phyloP scores from a whole-genome alignment of 139 green algal genomes.

The Tetradesmus obliquus region DNA sequence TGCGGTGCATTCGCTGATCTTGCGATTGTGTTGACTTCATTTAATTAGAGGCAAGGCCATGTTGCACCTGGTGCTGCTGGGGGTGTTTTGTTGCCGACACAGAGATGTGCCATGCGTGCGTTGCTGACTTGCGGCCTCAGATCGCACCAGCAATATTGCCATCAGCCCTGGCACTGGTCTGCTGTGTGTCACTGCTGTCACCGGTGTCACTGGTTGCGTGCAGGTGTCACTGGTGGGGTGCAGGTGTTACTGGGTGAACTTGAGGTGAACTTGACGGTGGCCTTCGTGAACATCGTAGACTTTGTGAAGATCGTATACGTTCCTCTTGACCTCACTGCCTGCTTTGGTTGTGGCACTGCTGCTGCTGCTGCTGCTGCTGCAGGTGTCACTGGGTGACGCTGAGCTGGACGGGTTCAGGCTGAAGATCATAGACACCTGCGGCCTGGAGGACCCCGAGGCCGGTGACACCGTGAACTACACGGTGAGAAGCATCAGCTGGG shows the following conservation, averaged over 20 bases:
- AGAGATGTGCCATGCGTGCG: neutral
- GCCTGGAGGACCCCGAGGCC: slow-evolving; percentile 68
- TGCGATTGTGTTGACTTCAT: slow-evolving; percentile 59
- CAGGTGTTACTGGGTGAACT: neutral
- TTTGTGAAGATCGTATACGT: no score
- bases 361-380: slow-evolving; percentile 30
- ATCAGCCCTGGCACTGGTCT: slow-evolving; percentile 8
- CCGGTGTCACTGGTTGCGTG: no score
- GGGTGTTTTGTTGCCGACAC: slow-evolving; percentile 13
- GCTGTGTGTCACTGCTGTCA: neutral
- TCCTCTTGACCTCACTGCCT: neutral
- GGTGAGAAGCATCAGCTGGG: slow-evolving; percentile 18
- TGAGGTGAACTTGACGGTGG: neutral
- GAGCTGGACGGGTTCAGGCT: slow-evolving; percentile 56
- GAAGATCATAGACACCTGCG: slow-evolving; percentile 73
- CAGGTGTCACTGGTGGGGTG: neutral
- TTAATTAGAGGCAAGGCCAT: slow-evolving; percentile 52
- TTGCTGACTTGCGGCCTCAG: neutral
- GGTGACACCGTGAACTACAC: slow-evolving; percentile 66
- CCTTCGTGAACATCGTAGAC: neutral
- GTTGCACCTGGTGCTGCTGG: slow-evolving; percentile 50
- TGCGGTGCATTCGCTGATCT: slow-evolving; percentile 11
- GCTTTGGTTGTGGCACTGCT: neutral
- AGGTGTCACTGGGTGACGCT: slow-evolving; percentile 12
- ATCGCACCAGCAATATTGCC: slow-evolving; percentile 49